Base-by-base conservation (phyloP, 179 eudicot species). In the Gypsophila paniculata region DNA sequence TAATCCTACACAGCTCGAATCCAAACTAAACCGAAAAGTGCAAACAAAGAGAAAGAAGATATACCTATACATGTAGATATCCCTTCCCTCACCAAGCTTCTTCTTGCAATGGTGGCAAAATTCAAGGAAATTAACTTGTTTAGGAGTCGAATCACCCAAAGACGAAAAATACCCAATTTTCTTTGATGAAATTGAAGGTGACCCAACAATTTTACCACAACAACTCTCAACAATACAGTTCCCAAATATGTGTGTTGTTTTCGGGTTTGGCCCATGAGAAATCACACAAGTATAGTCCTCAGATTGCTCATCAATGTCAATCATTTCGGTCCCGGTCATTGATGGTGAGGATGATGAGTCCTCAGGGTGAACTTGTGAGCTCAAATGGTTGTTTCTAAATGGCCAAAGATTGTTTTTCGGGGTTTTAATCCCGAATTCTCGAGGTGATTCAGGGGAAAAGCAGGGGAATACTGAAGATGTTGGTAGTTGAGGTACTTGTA, bases 211-310 rank as follows among this genome's bases (percentile, higher is more conserved):
- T 51, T 51, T 51, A n/a, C 85, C 84, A 65, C 81, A 77, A 42
- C 88, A 81, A 39, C 83, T 85, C 69, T 87, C 86, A 69, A 91
- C 85, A 77, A 91, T 82, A 77, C 85, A 91, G 72, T 91, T 84
- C 67, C 91, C 95, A 78, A 78, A 91, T 14, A 91, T 91, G 25
- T 86, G 97, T 39, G 88, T 87, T 0, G 88, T 89, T 71, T 79
- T 89, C 4, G 97, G 95, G 65, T 84, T 89, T 34, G 95, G 95
- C 0, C 97, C 97, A 76, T 89, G 97, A 61, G 87, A 79, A 61
- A 87, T 89, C 15, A 91, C 95, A 72, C 97, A 85, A 39, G 97
- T 91, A 39, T 91, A 91, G 71, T 91, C 97, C 82, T 91, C 97
- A 38, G 89, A 89, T 18, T 78, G 78, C 74, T 89, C 95, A 82